Conservation (phyloP, 139 green algal genomes). For the Ettlia oleoabundans region DNA sequence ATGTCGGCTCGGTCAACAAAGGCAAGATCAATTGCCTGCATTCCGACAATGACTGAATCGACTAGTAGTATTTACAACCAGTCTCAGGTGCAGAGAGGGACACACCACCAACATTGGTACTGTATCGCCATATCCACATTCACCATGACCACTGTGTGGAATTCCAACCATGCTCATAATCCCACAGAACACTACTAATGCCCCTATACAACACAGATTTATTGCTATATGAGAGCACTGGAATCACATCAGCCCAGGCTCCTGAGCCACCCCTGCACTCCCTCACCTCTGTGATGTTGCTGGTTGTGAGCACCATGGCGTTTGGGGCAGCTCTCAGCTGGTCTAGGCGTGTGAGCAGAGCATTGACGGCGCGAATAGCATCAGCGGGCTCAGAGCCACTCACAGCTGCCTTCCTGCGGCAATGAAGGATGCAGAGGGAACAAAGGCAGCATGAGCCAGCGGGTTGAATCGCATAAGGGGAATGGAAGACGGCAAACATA, state of each 20-base stretch:
- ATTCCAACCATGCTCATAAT: no score
- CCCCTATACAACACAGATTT: no score
- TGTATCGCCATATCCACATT: no score
- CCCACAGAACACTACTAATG: no score
- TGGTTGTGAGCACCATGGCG: slow-evolving; percentile 91
- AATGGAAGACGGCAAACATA: not conserved
- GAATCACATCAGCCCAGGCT: no score
- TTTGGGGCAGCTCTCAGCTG: slow-evolving; percentile 84
- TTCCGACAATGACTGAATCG: no score
- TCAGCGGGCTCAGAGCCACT: slow-evolving; percentile 88
- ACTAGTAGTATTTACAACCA: no score
- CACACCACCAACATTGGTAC: no score
- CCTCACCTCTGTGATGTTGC: slow-evolving; percentile 90
- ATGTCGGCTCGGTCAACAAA: slow-evolving; percentile 99
- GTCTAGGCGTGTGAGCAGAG: slow-evolving; percentile 94
- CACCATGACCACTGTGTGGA: no score
- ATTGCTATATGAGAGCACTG: no score
- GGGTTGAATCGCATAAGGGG: not conserved
- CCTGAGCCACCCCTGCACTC: no score
- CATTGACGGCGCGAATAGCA: slow-evolving; percentile 94
- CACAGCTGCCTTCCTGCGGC: slow-evolving; percentile 67
- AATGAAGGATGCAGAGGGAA: not conserved
- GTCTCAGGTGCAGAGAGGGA: no score
- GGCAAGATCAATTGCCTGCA: slow-evolving; percentile 85
- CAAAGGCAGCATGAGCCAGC: not conserved